Evolutionary conservation across 2,329 filamentous ascomycete genomes (phyloP).

Genomic region (Penicillium polonicum): DNA sequence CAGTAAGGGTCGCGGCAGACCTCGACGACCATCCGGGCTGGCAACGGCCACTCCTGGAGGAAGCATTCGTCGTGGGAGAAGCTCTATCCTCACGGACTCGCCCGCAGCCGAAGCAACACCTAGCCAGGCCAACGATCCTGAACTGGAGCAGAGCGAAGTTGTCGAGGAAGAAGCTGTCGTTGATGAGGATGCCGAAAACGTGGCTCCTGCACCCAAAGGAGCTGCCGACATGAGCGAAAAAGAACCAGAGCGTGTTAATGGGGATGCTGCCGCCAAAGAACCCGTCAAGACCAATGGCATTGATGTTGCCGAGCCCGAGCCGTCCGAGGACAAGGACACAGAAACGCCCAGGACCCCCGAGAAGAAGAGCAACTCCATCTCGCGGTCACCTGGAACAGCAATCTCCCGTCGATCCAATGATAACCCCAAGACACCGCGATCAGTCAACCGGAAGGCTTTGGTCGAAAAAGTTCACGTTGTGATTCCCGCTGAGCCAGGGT

Average conservation of each 20-base stretch:
- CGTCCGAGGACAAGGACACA: conserved; percentile 5
- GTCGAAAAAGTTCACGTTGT: conserved; percentile 29
- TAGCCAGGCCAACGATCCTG: conserved; percentile 27
- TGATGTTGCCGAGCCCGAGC: neutral
- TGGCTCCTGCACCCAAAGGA: conserved; percentile 8
- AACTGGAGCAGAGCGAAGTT: conserved; percentile 6
- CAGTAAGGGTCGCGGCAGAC: conserved; percentile 39
- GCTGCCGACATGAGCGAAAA: conserved; percentile 7
- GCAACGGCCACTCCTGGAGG: conserved; percentile 31
- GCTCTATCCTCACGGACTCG: conserved; percentile 33
- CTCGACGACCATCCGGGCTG: conserved; percentile 34
- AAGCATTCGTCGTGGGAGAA: conserved; percentile 38
- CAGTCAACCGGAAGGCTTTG: conserved; percentile 23
- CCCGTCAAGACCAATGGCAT: conserved; percentile 15
- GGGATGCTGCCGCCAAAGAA: conserved; percentile 8
- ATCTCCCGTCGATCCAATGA: conserved; percentile 15
- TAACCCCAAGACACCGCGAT: conserved; percentile 17
- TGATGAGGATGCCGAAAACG: conserved; percentile 15
- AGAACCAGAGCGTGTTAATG: conserved; percentile 8
- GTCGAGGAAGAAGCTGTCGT: conserved; percentile 14
- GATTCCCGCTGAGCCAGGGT: conserved; percentile 28
- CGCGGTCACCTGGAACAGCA: conserved; percentile 18
- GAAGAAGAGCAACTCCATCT: conserved; percentile 14
- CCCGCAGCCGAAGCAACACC: conserved; percentile 28
- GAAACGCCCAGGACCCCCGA: conserved; percentile 15